Conservation (phyloP, 1,139 yeast species). For the Neolecta irregularis region DNA sequence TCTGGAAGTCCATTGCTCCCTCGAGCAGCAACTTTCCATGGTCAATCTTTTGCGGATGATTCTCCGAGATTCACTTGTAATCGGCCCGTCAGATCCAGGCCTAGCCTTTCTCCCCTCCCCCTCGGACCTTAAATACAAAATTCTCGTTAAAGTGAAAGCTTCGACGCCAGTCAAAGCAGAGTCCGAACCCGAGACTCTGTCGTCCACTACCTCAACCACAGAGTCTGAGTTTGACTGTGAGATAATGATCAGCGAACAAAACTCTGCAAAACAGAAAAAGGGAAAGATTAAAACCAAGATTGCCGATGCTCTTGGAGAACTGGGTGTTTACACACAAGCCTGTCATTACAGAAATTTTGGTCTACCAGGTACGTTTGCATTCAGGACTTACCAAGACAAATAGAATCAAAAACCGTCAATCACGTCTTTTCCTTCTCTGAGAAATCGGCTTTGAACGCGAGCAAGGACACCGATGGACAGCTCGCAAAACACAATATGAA, state of each 20-base stretch:
- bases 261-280: constrained; percentile 22
- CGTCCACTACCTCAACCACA: constrained; percentile 25
- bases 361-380: constrained; percentile 31
- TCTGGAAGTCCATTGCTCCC: constrained; percentile 65
- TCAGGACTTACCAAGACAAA: background rate
- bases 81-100: constrained; percentile 24
- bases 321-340: constrained; percentile 61
- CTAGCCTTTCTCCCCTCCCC: constrained; percentile 50
- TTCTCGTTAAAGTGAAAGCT: constrained; percentile 61
- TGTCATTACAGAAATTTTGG: constrained; percentile 67
- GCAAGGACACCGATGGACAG: constrained; percentile 41
- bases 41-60: constrained; percentile 36
- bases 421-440: constrained; percentile 85
- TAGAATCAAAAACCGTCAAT: constrained; percentile 57
- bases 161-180: constrained; percentile 14
- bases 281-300: constrained; percentile 21
- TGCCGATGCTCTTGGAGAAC: constrained; percentile 36
- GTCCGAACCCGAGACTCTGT: constrained; percentile 9
- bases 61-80: constrained; percentile 45
- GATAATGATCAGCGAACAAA: constrained; percentile 15
- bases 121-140: constrained; percentile 44
- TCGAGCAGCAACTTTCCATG: constrained; percentile 46
- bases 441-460: constrained; percentile 44
- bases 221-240: constrained; percentile 32
- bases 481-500: constrained; percentile 62